These are phyloP conservation scores for Mycena maculata DNA, from an alignment of 768 basidiomycete genomes.

Conservation along the genomic window DNA sequence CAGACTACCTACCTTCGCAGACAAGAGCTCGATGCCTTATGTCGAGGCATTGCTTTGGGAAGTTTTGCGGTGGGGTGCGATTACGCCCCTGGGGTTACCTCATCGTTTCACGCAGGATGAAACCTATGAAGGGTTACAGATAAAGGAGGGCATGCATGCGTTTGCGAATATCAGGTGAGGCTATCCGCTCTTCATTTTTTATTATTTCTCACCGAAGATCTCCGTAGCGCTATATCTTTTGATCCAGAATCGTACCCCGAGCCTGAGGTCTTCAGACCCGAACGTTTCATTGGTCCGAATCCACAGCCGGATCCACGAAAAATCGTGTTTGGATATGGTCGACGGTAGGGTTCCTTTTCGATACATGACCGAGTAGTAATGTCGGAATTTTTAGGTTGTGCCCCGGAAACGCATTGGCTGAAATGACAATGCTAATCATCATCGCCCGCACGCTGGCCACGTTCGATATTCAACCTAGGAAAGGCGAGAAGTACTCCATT, in stretches of 20 bases:
- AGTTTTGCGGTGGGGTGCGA: conserved; percentile 39
- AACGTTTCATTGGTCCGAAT: conserved; percentile 47
- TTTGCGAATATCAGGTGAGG: conserved; percentile 25
- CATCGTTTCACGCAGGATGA: conserved; percentile 23
- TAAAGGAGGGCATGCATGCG: conserved; percentile 16
- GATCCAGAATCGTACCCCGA: conserved; percentile 17
- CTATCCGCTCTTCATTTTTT: neutral
- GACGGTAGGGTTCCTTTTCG: conserved; percentile 24
- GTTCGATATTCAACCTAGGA: conserved; percentile 2
- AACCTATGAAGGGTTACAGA: conserved; percentile 20
- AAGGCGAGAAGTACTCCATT: neutral
- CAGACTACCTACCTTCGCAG: conserved; percentile 50
- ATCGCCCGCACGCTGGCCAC: neutral
- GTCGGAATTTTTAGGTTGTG: neutral
- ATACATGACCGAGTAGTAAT: neutral
- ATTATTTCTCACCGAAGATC: neutral
- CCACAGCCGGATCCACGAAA: conserved; percentile 30
- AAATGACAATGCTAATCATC: conserved; percentile 2
- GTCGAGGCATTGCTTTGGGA: conserved; percentile 51
- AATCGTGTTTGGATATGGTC: conserved; percentile 45
- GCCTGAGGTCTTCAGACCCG: conserved; percentile 49
- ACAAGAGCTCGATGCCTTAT: conserved; percentile 48
- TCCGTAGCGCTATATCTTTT: conserved; percentile 35
- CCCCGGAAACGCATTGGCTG: conserved; percentile 1
- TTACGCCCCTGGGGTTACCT: conserved; percentile 37